phyloP scores from a whole-genome alignment of 75 land plant species.

The Sequoiadendron giganteum region DNA sequence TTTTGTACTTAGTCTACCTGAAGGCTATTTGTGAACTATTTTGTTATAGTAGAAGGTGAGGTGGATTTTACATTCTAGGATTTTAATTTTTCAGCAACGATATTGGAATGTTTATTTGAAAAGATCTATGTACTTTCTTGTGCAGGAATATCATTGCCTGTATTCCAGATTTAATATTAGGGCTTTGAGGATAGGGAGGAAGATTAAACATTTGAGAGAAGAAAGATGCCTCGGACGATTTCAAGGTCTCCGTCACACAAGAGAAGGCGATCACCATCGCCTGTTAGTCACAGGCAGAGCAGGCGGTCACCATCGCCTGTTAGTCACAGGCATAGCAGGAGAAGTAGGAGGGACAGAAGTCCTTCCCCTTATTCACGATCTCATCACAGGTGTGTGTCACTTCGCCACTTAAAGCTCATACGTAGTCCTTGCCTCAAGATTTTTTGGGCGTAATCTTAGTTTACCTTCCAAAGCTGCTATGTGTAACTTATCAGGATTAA shows the following conservation, averaged over 20 bases:
- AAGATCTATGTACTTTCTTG: neutral
- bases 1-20: neutral
- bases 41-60: neutral
- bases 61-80: neutral
- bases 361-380: conserved; percentile 60
- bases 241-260: conserved; percentile 71
- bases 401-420: conserved; percentile 4
- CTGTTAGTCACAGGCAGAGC: conserved; percentile 47
- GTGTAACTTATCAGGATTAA: neutral
- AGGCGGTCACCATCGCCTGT: conserved; percentile 69
- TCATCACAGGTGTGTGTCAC: conserved; percentile 47
- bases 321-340: conserved; percentile 44
- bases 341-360: conserved; percentile 69
- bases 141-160: neutral
- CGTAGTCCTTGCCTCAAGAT: neutral
- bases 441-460: neutral
- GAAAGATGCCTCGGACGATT: conserved; percentile 42
- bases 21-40: neutral
- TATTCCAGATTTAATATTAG: neutral
- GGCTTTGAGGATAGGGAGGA: neutral
- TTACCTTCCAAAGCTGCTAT: neutral
- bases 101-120: neutral
- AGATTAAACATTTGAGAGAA: neutral
- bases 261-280: conserved; percentile 72
- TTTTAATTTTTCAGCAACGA: neutral